Percentiles rank a stretch among this genome's conserved stretches.
Conservation (phyloP, 2,329 filamentous ascomycete species). For the Trematosphaeria pertusa region DNA sequence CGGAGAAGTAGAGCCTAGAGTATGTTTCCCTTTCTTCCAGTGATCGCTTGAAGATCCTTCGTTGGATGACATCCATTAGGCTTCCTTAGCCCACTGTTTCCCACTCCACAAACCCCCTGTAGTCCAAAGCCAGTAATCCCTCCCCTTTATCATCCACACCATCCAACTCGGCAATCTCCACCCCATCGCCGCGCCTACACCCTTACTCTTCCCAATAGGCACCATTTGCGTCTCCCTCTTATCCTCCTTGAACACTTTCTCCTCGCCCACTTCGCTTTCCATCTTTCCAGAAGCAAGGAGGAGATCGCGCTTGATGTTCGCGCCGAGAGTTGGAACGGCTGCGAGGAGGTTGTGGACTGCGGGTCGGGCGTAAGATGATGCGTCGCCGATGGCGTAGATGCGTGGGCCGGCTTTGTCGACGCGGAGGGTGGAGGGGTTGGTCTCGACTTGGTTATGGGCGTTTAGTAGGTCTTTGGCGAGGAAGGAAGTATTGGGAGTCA, state of each 20-base stretch:
- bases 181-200: constrained; percentile 47
- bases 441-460: constrained; percentile 5
- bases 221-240: constrained; percentile 36
- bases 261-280: constrained; percentile 16
- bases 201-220: constrained; percentile 40
- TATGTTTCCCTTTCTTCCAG: no score
- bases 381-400: constrained; percentile 48
- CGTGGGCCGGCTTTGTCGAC: constrained; percentile 26
- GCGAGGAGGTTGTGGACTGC: constrained; percentile 44
- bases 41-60: no score
- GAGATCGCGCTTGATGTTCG: constrained; percentile 60
- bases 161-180: constrained; percentile 47
- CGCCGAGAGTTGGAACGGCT: constrained; percentile 45
- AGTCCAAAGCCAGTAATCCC: constrained; percentile 59
- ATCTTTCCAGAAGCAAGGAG: constrained; percentile 43
- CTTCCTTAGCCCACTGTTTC: constrained; percentile 60
- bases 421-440: constrained; percentile 34
- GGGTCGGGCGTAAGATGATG: constrained; percentile 39
- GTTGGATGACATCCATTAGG: constrained; percentile 37
- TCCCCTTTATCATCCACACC: constrained; percentile 51
- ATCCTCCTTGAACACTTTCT: constrained; percentile 30
- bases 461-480: constrained; percentile 28
- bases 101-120: constrained; percentile 58
- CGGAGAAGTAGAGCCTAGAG: no score
- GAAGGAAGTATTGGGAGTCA: constrained; percentile 41